phyloP scores from a whole-genome alignment of 371 early-diverging fungal species.

The Phascolomyces articulosus region DNA sequence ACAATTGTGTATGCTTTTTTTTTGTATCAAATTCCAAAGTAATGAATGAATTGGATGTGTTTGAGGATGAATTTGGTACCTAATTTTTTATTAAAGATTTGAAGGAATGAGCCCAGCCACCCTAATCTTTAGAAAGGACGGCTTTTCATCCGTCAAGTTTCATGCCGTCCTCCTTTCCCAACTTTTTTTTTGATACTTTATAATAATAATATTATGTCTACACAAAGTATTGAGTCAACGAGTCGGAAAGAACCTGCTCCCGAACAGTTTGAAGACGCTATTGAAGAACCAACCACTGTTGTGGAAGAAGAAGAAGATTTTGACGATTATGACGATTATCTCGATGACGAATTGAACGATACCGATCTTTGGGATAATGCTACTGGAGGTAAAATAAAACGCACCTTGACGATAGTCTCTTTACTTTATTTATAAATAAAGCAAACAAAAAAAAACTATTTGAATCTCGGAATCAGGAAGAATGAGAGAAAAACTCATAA shows the following conservation, averaged over 20 bases:
- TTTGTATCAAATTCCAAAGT: too few species aligned
- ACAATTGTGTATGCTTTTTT: too few species aligned
- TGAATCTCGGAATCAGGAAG: too few species aligned
- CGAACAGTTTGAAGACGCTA: slow-evolving; percentile 1
- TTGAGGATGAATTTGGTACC: too few species aligned
- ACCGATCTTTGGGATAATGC: slow-evolving; percentile 65
- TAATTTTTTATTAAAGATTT: too few species aligned
- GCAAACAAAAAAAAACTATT: too few species aligned
- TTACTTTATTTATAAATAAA: too few species aligned
- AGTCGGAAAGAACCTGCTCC: neutral
- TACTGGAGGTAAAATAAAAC: slow-evolving; percentile 41
- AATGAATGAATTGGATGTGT: too few species aligned
- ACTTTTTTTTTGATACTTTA: neutral
- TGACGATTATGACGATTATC: slow-evolving; percentile 55
- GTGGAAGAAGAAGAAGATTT: slow-evolving; percentile 35
- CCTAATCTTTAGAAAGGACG: neutral
- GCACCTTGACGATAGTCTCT: too few species aligned
- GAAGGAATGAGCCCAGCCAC: neutral
- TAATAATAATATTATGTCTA: neutral
- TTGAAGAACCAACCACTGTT: neutral
- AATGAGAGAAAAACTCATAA: too few species aligned
- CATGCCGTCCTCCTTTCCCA: neutral
- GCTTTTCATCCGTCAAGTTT: neutral
- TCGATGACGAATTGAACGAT: slow-evolving; percentile 66
- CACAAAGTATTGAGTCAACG: neutral